Conservation (phyloP, 2,329 filamentous ascomycete species). For the Monosporascus sp. region DNA sequence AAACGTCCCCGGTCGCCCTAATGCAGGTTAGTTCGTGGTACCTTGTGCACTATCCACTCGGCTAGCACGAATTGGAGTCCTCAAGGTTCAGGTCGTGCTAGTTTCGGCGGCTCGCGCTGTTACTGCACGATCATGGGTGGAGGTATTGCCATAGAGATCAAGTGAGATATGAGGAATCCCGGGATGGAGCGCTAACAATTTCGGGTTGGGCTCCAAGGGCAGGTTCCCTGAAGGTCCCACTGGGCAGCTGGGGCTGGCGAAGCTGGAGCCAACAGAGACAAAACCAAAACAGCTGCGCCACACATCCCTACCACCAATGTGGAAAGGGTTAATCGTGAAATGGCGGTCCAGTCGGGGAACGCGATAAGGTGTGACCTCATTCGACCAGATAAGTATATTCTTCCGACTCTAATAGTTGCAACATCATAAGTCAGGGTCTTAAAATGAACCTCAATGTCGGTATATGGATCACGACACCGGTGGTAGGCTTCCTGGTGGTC, state of each 20-base stretch:
- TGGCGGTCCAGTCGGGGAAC: neutral
- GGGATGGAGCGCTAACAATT: conserved; percentile 13
- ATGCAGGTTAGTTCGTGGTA: neutral
- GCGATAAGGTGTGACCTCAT: neutral
- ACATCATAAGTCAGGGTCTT: neutral
- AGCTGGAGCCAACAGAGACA: neutral
- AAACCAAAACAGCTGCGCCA: conserved; percentile 10
- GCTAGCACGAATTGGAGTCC: too few species aligned
- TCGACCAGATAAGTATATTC: neutral
- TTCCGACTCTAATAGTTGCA: neutral
- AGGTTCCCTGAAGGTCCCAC: neutral
- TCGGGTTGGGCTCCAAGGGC: neutral
- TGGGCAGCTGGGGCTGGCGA: neutral
- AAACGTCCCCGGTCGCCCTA: neutral
- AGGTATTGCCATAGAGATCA: neutral
- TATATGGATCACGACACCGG: neutral
- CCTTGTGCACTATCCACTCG: neutral
- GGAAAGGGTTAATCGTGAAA: conserved; percentile 6
- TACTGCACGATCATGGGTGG: conserved; percentile 4
- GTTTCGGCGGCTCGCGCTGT: conserved; percentile 1
- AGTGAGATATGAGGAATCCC: neutral
- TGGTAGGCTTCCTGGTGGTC: neutral
- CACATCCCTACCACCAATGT: conserved; percentile 7
- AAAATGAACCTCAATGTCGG: neutral
- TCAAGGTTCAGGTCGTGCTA: too few species aligned